A percentile compares a stretch with the other conserved stretches of the same genome.
phyloP scores from a whole-genome alignment of 495 filamentous ascomycete genomes.

The Rostrohypoxylon terebratum region DNA sequence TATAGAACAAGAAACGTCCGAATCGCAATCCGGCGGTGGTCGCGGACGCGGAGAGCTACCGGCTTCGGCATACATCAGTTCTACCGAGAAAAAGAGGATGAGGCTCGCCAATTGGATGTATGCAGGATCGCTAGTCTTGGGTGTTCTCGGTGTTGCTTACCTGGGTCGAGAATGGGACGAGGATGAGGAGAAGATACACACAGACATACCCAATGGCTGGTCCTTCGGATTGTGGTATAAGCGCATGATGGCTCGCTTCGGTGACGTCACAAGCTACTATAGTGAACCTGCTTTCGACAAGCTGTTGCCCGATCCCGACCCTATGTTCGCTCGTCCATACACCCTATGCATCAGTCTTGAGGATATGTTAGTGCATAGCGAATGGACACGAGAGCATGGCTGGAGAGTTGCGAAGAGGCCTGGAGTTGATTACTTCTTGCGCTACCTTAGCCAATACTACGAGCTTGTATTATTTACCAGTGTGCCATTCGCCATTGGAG shows the following conservation, averaged over 20 bases:
- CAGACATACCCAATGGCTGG: slow-evolving; percentile 75
- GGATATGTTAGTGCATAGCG: slow-evolving; percentile 91
- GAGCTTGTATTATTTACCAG: slow-evolving; percentile 96
- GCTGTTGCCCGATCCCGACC: slow-evolving; percentile 89
- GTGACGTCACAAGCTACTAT: slow-evolving; percentile 86
- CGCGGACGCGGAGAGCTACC: slow-evolving; percentile 71
- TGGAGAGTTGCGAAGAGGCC: slow-evolving; percentile 97
- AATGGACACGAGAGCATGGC: slow-evolving; percentile 92
- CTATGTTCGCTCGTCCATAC: slow-evolving; percentile 84
- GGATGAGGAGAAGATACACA: slow-evolving; percentile 74
- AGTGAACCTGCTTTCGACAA: slow-evolving; percentile 96
- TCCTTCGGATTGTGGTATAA: slow-evolving; percentile 75
- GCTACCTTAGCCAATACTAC: slow-evolving; percentile 96
- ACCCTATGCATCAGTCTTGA: slow-evolving; percentile 93
- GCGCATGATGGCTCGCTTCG: slow-evolving; percentile 77
- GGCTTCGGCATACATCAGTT: slow-evolving; percentile 89
- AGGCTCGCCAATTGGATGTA: slow-evolving; percentile 77
- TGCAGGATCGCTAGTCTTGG: slow-evolving; percentile 60
- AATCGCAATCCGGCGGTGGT: slow-evolving; percentile 62
- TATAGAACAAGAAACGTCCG: slow-evolving; percentile 65
- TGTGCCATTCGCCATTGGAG: slow-evolving; percentile 81
- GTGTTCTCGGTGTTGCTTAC: slow-evolving; percentile 66
- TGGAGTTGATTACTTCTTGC: slow-evolving; percentile 95
- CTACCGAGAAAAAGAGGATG: slow-evolving; percentile 81
- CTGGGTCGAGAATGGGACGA: slow-evolving; percentile 87